phyloP scores from a whole-genome alignment of 805 yeast species.

The Yarrowia porcina region DNA sequence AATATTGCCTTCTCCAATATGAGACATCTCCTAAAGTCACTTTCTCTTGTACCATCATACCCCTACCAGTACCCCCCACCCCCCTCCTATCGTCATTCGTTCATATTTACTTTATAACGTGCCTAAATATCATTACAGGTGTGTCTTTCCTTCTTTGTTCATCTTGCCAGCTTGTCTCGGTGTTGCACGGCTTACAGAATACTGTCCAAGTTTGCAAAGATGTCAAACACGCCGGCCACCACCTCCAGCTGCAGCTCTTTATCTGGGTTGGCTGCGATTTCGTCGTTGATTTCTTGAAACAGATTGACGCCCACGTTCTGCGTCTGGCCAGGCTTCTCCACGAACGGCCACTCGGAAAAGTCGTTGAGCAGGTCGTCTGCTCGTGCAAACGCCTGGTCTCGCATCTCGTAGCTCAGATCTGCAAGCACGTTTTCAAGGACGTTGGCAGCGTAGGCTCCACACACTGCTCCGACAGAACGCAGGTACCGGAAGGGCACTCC shows the following conservation, averaged over 20 bases:
- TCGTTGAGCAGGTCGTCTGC: slow-evolving; percentile 89
- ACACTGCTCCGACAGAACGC: slow-evolving; percentile 76
- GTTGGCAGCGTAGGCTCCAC: slow-evolving; percentile 93
- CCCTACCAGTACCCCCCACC: too few species aligned
- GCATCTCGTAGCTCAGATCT: slow-evolving; percentile 73
- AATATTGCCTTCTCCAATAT: too few species aligned
- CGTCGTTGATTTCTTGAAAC: slow-evolving; percentile 47
- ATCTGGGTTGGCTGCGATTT: slow-evolving; percentile 49
- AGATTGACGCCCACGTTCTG: slow-evolving; percentile 70
- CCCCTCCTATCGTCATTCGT: not conserved
- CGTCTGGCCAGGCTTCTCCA: slow-evolving; percentile 43
- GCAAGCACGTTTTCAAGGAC: slow-evolving; percentile 83
- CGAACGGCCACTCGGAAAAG: slow-evolving; percentile 83
- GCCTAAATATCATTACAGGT: not conserved
- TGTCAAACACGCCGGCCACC: slow-evolving; percentile 71
- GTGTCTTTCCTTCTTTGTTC: not conserved
- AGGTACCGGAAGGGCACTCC: slow-evolving; percentile 64
- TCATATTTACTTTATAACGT: not conserved
- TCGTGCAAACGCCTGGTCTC: slow-evolving; percentile 88
- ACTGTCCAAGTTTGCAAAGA: slow-evolving; percentile 89
- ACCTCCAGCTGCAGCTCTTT: slow-evolving; percentile 76
- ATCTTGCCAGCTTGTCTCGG: too few species aligned
- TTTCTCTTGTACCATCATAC: too few species aligned
- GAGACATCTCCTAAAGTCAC: too few species aligned
- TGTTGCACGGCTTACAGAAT: slow-evolving; percentile 50